These are phyloP conservation scores for Penicillium taxi DNA, from an alignment of 495 filamentous ascomycete genomes.

Conservation along the genomic window DNA sequence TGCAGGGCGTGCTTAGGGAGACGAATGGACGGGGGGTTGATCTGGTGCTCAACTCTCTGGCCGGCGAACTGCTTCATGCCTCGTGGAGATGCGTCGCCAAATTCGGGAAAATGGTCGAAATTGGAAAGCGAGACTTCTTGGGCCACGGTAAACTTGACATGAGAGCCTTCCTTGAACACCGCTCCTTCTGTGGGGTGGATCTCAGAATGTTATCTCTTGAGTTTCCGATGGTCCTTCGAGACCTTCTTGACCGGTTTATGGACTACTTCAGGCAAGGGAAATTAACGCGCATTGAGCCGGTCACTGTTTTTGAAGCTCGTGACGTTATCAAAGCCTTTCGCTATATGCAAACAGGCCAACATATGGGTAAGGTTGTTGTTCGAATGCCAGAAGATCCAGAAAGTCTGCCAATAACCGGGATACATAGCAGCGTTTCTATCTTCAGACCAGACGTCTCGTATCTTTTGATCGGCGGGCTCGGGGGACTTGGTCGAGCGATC, in stretches of 20 bases:
- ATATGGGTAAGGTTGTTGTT: constrained; percentile 28
- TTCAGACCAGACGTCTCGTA: neutral
- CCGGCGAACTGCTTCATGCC: constrained; percentile 15
- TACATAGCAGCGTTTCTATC: too few relatives aligned
- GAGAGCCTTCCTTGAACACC: constrained; percentile 32
- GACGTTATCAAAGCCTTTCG: constrained; percentile 40
- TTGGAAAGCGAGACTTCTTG: constrained; percentile 26
- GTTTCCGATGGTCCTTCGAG: too few relatives aligned
- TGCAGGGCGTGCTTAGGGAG: neutral
- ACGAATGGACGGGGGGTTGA: constrained; percentile 16
- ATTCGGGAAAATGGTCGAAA: constrained; percentile 25
- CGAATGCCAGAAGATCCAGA: constrained; percentile 10
- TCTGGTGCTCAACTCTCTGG: constrained; percentile 20
- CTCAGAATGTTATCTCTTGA: too few relatives aligned
- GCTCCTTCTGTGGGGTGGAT: constrained; percentile 24
- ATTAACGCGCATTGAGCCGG: constrained; percentile 27
- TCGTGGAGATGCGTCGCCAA: constrained; percentile 22
- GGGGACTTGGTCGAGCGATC: neutral
- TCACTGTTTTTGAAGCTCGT: constrained; percentile 32
- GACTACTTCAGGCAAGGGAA: neutral
- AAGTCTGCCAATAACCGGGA: too few relatives aligned
- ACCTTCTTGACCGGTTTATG: too few relatives aligned
- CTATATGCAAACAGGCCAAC: constrained; percentile 36
- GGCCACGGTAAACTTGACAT: constrained; percentile 7
- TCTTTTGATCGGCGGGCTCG: constrained; percentile 1